These are phyloP conservation scores for Salvia hispanica DNA, from an alignment of 257 asterid species.

Conservation along the genomic window DNA sequence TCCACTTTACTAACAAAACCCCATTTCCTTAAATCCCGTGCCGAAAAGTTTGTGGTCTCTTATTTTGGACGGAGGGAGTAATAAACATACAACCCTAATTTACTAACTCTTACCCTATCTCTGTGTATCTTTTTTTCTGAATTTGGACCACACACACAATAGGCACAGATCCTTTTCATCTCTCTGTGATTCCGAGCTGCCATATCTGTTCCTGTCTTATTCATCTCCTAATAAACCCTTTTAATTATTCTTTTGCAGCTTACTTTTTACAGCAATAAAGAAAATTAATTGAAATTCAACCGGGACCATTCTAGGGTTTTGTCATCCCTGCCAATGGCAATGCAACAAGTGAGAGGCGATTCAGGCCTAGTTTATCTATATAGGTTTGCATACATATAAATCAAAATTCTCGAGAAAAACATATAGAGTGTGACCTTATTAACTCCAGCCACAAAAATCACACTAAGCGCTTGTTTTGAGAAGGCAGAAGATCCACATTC, in stretches of 20 bases:
- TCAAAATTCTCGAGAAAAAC: background rate
- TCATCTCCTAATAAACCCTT: constrained; percentile 24
- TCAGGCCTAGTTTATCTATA: background rate
- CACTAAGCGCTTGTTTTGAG: constrained; percentile 17
- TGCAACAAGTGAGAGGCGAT: background rate
- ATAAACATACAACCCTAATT: constrained; percentile 35
- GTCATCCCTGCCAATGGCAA: background rate
- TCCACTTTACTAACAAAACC: too few species aligned
- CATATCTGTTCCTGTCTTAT: constrained; percentile 41
- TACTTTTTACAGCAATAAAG: background rate
- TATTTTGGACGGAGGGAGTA: too few species aligned
- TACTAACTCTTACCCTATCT: constrained; percentile 7
- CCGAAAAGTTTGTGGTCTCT: too few species aligned
- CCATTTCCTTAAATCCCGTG: too few species aligned
- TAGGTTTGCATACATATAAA: constrained; percentile 5
- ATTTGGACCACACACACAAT: constrained; percentile 35
- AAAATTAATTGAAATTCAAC: too few species aligned
- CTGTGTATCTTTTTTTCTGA: constrained; percentile 3
- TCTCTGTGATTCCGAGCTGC: constrained; percentile 22
- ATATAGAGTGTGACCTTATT: too few species aligned
- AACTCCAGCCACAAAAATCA: background rate
- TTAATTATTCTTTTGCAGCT: constrained; percentile 12
- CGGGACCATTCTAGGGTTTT: constrained; percentile 37
- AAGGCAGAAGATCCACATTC: constrained; percentile 46
- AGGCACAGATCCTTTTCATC: background rate